phyloP scores from a whole-genome alignment of 1,284 basidiomycete genomes.

The Rhodotorula sp. region DNA sequence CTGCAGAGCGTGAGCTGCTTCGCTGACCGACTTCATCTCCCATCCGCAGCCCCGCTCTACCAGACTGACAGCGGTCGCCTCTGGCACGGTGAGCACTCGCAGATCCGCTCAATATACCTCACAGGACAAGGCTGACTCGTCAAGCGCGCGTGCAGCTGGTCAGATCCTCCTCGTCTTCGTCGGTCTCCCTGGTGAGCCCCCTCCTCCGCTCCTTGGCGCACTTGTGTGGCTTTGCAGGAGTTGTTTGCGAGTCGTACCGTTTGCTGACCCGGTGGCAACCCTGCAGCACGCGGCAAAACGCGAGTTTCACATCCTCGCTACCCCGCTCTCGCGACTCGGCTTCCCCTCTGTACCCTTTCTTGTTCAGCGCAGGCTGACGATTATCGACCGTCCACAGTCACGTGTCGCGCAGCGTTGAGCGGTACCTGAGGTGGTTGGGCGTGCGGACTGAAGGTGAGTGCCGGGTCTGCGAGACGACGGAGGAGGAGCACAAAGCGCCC shows the following conservation, averaged over 20 bases:
- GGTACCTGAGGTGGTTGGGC: conserved; percentile 96
- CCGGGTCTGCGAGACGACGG: background rate
- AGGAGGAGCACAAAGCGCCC: too few species aligned
- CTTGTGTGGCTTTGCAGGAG: background rate
- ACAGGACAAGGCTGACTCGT: background rate
- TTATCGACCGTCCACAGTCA: too few species aligned
- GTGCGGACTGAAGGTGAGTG: conserved; percentile 72
- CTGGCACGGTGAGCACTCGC: conserved; percentile 32
- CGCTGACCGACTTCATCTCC: background rate
- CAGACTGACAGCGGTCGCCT: conserved; percentile 41
- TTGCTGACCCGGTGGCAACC: background rate
- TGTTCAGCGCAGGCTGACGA: too few species aligned
- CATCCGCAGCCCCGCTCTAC: conserved; percentile 37
- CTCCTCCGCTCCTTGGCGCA: too few species aligned
- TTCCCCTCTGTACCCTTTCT: too few species aligned
- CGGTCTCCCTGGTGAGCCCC: conserved; percentile 40
- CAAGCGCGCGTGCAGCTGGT: conserved; percentile 24
- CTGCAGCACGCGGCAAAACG: conserved; percentile 46
- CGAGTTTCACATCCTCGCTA: background rate
- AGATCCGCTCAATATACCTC: too few species aligned
- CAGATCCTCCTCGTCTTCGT: conserved; percentile 45
- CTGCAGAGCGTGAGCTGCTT: background rate
- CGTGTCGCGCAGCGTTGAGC: conserved; percentile 89
- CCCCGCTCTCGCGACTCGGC: too few species aligned
- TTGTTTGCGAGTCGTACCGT: background rate